These are phyloP conservation scores for Sporothrix protearum DNA, from an alignment of 2,329 filamentous ascomycete genomes.

Conservation along the genomic window DNA sequence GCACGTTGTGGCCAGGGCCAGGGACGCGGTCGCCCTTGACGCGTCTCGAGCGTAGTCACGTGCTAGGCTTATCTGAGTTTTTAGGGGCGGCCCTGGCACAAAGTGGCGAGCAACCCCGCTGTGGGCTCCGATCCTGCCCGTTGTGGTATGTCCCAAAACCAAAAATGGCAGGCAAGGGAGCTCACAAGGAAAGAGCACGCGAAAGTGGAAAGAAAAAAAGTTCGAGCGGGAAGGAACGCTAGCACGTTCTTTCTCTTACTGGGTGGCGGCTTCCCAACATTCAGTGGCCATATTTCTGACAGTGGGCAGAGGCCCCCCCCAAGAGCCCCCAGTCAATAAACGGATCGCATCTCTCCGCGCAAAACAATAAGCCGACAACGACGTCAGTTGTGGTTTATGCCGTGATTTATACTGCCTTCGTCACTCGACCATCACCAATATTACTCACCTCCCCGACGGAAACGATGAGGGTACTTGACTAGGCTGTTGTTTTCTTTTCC, in stretches of 20 bases:
- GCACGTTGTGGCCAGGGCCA: not conserved
- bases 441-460: not conserved
- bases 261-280: conserved; percentile 4
- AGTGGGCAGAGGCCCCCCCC: not conserved
- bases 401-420: not conserved
- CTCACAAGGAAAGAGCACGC: not conserved
- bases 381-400: conserved; percentile 20
- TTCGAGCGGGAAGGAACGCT: not conserved
- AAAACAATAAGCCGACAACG: conserved; percentile 15
- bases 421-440: not conserved
- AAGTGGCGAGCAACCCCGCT: conserved; percentile 12
- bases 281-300: not conserved
- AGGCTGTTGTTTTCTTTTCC: not conserved
- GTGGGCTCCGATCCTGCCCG: conserved; percentile 23
- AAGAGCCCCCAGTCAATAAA: not conserved
- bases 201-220: not conserved
- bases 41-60: conserved; percentile 21
- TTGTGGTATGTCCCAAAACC: not conserved
- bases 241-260: not conserved
- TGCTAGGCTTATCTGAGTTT: not conserved
- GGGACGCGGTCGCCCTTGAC: conserved; percentile 15
- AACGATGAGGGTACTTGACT: conserved; percentile 4
- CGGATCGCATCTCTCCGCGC: not conserved
- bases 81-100: not conserved
- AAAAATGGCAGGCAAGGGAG: not conserved